A percentile compares a stretch with the other conserved stretches of the same genome.
Conservation (phyloP, 371 early-diverging fungal genomes). For the Parasitella parasitica region DNA sequence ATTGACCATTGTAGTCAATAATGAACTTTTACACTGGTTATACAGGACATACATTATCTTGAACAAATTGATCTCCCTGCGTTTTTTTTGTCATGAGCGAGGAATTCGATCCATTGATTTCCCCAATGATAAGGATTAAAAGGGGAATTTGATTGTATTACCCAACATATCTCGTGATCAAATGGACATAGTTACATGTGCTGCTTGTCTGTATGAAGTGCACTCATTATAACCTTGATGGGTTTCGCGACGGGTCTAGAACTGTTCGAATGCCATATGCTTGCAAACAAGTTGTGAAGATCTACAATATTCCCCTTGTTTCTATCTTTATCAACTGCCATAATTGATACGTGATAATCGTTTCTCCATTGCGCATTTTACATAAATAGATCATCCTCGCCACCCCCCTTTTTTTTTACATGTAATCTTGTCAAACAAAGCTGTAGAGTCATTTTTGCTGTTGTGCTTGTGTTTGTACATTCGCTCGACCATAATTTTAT, state of each 20-base stretch:
- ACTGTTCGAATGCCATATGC: neutral
- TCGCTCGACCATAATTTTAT: conserved; percentile 1
- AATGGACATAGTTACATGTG: neutral
- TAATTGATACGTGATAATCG: no score
- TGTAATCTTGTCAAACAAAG: neutral
- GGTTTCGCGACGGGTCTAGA: no score
- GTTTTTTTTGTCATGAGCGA: neutral
- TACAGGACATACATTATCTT: neutral
- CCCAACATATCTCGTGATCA: neutral
- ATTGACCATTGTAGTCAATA: no score
- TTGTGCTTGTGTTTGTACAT: neutral
- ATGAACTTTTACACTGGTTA: neutral
- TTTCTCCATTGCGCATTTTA: neutral
- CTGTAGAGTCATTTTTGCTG: neutral
- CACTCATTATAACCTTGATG: no score
- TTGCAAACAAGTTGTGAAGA: neutral
- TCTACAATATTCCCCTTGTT: neutral
- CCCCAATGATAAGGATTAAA: neutral
- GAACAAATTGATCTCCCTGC: neutral
- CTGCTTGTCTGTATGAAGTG: neutral
- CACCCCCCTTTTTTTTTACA: neutral
- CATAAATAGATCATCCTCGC: neutral
- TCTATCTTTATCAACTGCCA: neutral
- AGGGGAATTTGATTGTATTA: neutral
- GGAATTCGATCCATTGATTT: neutral